Percentiles rank a stretch among this genome's conserved stretches.
phyloP scores from a whole-genome alignment of 2,329 filamentous ascomycete genomes.

The Botryosphaeria dothidea region DNA sequence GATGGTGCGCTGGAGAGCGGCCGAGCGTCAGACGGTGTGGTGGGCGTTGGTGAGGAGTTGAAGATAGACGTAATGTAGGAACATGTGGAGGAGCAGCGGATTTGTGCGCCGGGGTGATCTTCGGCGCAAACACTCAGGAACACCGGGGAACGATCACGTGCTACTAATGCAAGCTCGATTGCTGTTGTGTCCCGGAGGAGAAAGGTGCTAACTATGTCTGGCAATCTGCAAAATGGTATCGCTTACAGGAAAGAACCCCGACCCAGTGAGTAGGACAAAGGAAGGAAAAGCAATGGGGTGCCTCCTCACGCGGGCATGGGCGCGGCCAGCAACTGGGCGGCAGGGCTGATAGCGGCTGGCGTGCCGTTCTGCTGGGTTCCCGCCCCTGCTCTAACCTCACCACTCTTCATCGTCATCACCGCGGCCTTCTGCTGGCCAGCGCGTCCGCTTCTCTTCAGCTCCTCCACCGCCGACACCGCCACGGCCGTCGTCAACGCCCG shows the following conservation, averaged over 20 bases:
- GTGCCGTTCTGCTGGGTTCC: neutral
- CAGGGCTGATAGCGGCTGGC: neutral
- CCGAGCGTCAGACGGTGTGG: neutral
- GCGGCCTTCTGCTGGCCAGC: neutral
- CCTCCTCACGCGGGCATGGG: neutral
- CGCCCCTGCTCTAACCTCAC: neutral
- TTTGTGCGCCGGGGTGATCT: neutral
- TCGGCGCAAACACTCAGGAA: neutral
- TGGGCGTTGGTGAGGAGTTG: neutral
- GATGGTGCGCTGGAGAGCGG: neutral
- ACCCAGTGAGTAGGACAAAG: neutral
- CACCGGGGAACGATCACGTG: neutral
- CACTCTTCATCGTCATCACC: neutral
- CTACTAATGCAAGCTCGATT: neutral
- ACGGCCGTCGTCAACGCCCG: conserved; percentile 27
- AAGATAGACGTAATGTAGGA: neutral
- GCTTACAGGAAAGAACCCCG: neutral
- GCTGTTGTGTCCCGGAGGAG: neutral
- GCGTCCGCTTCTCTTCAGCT: neutral
- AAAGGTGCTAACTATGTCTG: neutral
- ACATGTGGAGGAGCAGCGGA: neutral
- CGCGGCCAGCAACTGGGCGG: neutral
- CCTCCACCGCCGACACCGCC: conserved; percentile 27
- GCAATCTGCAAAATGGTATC: neutral
- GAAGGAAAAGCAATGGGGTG: neutral